These are phyloP conservation scores for Candida tetrigidarum DNA, from an alignment of 1,139 yeast species.

Conservation along the genomic window DNA sequence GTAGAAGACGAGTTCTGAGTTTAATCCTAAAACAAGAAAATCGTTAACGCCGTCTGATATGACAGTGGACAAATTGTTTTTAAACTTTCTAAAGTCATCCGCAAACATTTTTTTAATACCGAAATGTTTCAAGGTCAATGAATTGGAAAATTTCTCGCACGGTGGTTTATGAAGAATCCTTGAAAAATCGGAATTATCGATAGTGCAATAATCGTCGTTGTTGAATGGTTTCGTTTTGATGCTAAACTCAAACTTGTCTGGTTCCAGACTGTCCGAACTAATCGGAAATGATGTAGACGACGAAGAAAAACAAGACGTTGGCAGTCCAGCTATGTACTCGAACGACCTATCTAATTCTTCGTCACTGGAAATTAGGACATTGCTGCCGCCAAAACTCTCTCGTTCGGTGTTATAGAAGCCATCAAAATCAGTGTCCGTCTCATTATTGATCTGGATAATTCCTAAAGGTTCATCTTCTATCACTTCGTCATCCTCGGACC, in stretches of 20 bases:
- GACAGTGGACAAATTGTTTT: constrained; percentile 36
- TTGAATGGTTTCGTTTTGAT: constrained; percentile 13
- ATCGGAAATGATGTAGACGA: neutral
- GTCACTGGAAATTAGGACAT: constrained; percentile 5
- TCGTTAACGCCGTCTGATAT: constrained; percentile 20
- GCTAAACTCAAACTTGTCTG: constrained; percentile 5
- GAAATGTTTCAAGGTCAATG: constrained; percentile 26
- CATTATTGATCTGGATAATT: constrained; percentile 9
- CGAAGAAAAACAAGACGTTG: too few relatives aligned
- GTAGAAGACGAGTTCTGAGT: constrained; percentile 34
- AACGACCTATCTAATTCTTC: constrained; percentile 10
- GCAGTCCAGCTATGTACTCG: constrained; percentile 9
- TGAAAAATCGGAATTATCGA: constrained; percentile 26
- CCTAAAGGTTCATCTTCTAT: constrained; percentile 11
- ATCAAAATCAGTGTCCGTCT: constrained; percentile 28
- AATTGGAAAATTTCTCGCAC: constrained; percentile 33
- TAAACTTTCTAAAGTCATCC: constrained; percentile 28
- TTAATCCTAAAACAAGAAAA: constrained; percentile 31
- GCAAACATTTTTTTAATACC: constrained; percentile 25
- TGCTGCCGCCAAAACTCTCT: constrained; percentile 23
- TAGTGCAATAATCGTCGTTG: constrained; percentile 20
- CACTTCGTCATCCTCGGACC: constrained; percentile 4
- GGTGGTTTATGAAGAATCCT: constrained; percentile 34
- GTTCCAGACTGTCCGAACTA: neutral
- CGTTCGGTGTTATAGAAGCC: constrained; percentile 28